A percentile compares a stretch with the other conserved stretches of the same genome.
These are phyloP conservation scores for Xanthoconium separans DNA, from an alignment of 1,284 basidiomycete species.

Conservation along the genomic window DNA sequence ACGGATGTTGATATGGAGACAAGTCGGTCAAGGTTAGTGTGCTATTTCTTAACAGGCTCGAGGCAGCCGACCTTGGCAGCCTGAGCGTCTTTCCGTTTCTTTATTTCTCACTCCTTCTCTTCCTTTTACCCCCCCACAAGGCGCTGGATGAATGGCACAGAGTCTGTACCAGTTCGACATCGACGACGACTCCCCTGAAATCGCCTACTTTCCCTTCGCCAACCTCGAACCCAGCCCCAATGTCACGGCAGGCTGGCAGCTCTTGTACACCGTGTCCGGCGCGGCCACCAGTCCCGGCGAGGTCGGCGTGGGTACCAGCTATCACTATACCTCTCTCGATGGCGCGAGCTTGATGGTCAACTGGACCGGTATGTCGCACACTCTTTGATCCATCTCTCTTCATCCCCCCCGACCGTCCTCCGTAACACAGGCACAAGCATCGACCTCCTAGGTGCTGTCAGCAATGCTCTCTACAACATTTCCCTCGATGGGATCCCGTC, in stretches of 20 bases:
- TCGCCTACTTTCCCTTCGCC: conserved; percentile 58
- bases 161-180: conserved; percentile 48
- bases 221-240: conserved; percentile 46
- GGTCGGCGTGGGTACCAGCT: conserved; percentile 53
- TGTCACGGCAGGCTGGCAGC: conserved; percentile 62
- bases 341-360: conserved; percentile 53
- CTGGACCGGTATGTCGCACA: conserved; percentile 55
- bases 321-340: conserved; percentile 57
- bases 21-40: background rate
- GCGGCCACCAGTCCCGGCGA: conserved; percentile 44
- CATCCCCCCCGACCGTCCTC: background rate
- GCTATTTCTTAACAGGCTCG: conserved; percentile 25
- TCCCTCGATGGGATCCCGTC: conserved; percentile 43
- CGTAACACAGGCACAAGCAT: conserved; percentile 53
- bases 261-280: conserved; percentile 51
- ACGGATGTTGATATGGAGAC: conserved; percentile 24
- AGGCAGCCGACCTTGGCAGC: conserved; percentile 24
- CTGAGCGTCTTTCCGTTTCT: conserved; percentile 18
- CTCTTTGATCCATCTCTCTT: background rate
- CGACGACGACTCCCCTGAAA: conserved; percentile 64
- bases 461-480: conserved; percentile 43
- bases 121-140: conserved; percentile 1
- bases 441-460: conserved; percentile 47
- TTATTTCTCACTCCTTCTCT: conserved; percentile 7
- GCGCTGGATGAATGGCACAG: conserved; percentile 52